A percentile compares a stretch with the other conserved stretches of the same genome.
phyloP scores from a whole-genome alignment of 176 grass and related monocot species.

The Avena atlantica region DNA sequence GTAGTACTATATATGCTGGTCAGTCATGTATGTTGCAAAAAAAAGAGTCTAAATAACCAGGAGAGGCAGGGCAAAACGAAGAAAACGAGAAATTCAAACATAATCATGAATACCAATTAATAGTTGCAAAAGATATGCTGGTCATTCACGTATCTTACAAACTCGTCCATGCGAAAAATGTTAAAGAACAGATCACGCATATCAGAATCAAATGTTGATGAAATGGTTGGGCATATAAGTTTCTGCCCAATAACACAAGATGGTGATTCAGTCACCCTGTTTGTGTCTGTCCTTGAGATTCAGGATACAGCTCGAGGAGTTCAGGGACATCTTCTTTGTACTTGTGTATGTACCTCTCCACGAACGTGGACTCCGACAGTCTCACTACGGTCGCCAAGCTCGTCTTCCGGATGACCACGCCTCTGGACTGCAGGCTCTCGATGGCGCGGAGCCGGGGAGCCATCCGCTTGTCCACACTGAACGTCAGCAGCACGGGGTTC shows the following conservation, averaged over 20 bases:
- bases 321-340: conserved; percentile 46
- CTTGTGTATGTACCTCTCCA: conserved; percentile 46
- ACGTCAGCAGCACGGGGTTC: conserved; percentile 42
- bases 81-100: background rate
- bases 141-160: background rate
- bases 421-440: conserved; percentile 44
- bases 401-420: conserved; percentile 7
- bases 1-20: too few relatives aligned
- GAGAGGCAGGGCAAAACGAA: background rate
- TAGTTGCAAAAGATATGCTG: background rate
- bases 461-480: conserved; percentile 62
- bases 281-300: background rate
- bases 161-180: background rate
- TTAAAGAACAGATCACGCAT: too few relatives aligned
- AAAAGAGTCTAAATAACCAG: too few relatives aligned
- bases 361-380: conserved; percentile 21
- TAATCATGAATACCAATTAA: background rate
- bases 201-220: background rate
- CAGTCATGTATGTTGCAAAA: too few relatives aligned
- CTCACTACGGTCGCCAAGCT: background rate
- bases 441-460: conserved; percentile 43
- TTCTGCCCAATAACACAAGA: conserved; percentile 7
- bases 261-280: background rate
- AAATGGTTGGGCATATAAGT: background rate
- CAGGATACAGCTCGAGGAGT: conserved; percentile 45